Conservation (phyloP, 2,329 filamentous ascomycete species). For the Cordyceps javanica region DNA sequence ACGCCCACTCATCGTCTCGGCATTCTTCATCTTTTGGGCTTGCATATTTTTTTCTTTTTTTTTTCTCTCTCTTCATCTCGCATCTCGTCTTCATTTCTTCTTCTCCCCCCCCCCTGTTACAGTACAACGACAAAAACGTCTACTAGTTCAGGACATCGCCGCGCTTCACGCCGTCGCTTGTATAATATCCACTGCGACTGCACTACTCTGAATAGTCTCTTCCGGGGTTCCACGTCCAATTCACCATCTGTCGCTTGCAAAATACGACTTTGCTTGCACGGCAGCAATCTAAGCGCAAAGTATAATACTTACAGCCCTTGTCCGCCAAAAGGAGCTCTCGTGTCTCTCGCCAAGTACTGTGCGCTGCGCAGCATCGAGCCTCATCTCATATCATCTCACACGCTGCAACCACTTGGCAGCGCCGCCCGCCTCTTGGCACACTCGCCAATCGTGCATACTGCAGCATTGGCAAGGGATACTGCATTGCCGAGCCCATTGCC, state of each 20-base stretch:
- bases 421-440: neutral
- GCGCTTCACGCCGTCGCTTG: neutral
- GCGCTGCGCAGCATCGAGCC: neutral
- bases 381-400: neutral
- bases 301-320: neutral
- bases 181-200: neutral
- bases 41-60: neutral
- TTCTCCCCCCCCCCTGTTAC: neutral
- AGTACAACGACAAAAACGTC: neutral
- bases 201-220: neutral
- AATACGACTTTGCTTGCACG: neutral
- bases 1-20: neutral
- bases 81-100: neutral
- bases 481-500: neutral
- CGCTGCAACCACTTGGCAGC: neutral
- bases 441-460: conserved; percentile 1
- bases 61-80: no score
- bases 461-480: neutral
- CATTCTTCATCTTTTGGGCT: neutral
- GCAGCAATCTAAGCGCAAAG: neutral
- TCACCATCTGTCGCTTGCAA: no score
- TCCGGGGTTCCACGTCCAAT: neutral
- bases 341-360: no score
- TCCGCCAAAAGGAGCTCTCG: no score
- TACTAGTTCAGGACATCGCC: neutral